A percentile compares a stretch with the other conserved stretches of the same genome.
Evolutionary conservation across 495 filamentous ascomycete genomes (phyloP).

Genomic region (Neurospora sp.): DNA sequence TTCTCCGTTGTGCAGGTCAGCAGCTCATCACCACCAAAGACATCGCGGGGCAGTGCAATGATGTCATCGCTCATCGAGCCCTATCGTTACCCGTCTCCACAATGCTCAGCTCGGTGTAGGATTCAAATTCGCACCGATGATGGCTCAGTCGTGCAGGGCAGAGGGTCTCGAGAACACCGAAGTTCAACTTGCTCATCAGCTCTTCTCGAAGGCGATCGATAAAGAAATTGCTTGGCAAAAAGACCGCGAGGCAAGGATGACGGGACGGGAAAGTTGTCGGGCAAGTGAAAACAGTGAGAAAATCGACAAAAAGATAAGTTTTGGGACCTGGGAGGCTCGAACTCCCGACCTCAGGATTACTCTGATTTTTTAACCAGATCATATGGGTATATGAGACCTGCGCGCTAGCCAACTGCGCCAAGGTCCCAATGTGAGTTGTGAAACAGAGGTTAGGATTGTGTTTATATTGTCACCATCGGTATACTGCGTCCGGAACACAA

Average conservation of each 20-base stretch:
- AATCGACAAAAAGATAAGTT: neutral
- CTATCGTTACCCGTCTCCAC: neutral
- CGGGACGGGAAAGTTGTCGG: neutral
- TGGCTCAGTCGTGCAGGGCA: neutral
- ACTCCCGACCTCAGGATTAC: constrained; percentile 15
- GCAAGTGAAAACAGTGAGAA: neutral
- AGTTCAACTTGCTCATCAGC: neutral
- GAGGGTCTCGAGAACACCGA: neutral
- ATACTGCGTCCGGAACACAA: neutral
- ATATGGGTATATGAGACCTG: constrained; percentile 11
- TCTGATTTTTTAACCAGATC: constrained; percentile 11
- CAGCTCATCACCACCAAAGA: neutral
- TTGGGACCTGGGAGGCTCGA: constrained; percentile 14
- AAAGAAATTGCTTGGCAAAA: neutral
- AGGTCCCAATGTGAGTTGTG: constrained; percentile 1
- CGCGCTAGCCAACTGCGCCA: constrained; percentile 15
- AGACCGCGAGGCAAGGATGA: neutral
- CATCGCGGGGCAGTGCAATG: neutral
- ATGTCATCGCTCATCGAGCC: neutral
- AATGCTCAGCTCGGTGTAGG: neutral
- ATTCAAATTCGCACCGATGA: neutral
- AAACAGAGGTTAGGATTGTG: neutral
- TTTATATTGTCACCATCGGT: neutral
- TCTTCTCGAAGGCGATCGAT: neutral
- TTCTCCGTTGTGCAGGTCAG: neutral